Percentiles rank a stretch among this genome's conserved stretches.
These are phyloP conservation scores for Neoscytalidium dimidiatum DNA, from an alignment of 2,329 filamentous ascomycete species.

Conservation along the genomic window DNA sequence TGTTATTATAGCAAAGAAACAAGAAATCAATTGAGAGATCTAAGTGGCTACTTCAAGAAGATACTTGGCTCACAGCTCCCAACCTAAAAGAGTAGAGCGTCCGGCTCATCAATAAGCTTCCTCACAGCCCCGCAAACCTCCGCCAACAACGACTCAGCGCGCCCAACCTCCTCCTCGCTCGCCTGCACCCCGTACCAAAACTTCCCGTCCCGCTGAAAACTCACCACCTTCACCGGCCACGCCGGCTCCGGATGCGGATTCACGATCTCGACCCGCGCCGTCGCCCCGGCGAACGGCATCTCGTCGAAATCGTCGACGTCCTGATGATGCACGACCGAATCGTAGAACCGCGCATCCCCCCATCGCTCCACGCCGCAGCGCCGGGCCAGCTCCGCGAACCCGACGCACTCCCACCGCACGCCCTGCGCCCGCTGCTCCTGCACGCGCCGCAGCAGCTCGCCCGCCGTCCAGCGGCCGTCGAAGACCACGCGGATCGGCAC, in stretches of 20 bases:
- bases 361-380: slow-evolving; percentile 37
- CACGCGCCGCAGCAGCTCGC: slow-evolving; percentile 36
- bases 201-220: slow-evolving; percentile 21
- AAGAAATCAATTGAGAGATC: too few species aligned
- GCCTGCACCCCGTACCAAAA: slow-evolving; percentile 2
- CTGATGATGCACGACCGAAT: slow-evolving; percentile 44
- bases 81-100: neutral
- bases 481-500: slow-evolving; percentile 60
- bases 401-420: slow-evolving; percentile 38
- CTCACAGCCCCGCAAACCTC: neutral
- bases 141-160: neutral
- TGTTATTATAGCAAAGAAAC: too few species aligned
- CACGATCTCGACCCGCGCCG: slow-evolving; percentile 54
- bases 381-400: slow-evolving; percentile 36
- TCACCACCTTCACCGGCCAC: slow-evolving; percentile 28
- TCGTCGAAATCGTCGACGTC: slow-evolving; percentile 56
- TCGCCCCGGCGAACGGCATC: slow-evolving; percentile 44
- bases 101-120: neutral
- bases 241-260: slow-evolving; percentile 50
- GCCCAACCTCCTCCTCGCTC: neutral
- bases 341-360: slow-evolving; percentile 33
- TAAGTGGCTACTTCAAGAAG: too few species aligned
- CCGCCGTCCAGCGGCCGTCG: slow-evolving; percentile 45
- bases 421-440: slow-evolving; percentile 38
- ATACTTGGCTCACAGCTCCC: slow-evolving; percentile 32